Evolutionary conservation across 176 grass and related monocot species (phyloP), one percentile per base, ranked within the genome.

Genomic region (Puccinellia tenuiflora): DNA sequence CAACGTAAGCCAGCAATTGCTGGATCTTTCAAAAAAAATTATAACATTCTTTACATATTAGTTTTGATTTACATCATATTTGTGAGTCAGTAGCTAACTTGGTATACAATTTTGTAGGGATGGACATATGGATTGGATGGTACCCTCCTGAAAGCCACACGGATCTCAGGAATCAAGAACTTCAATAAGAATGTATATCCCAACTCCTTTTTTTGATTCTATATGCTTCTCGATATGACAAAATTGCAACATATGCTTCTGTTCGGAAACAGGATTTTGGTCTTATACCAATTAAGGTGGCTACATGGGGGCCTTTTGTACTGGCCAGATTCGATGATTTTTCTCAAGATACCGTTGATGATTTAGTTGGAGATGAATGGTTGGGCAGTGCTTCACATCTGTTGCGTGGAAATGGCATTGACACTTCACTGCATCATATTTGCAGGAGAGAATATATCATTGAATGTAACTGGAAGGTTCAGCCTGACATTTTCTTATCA

Each of bases 71-170:
- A 14, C 17, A 59, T 81, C 39, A 31, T 22, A 48, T 82, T 68
- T 29, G 2, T 43, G 3, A 25, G 2, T 17, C 9, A 5, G 52
- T 7, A 71, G 31, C 40, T 46, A 7, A 72, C 24, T 46, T 30
- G 25, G 25, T 67, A 64, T 88, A 14, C 12, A 29, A 40, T 70
- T 81, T 76, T 91, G 13, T 80, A 98, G 96, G 96, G 93, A 38
- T 98, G 96, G 96, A 95, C 93, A 34, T 98, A 98, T 89, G 89
- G 87, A 61, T 86, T 98, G 82, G 93, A 98, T 85, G 96, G 96
- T 31, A 82, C n/a, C 51, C 92, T 98, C 39, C 74, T 95, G 39
- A 98, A 98, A 87, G 96, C 93, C 83, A 98, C 93, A 31, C 82
- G 89, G 81, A 95, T 98, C 87, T 74, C 92, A 52, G 96, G 91